Base-by-base conservation (phyloP, 2,329 filamentous ascomycete genomes). In the Kalaharituber pfeilii region DNA sequence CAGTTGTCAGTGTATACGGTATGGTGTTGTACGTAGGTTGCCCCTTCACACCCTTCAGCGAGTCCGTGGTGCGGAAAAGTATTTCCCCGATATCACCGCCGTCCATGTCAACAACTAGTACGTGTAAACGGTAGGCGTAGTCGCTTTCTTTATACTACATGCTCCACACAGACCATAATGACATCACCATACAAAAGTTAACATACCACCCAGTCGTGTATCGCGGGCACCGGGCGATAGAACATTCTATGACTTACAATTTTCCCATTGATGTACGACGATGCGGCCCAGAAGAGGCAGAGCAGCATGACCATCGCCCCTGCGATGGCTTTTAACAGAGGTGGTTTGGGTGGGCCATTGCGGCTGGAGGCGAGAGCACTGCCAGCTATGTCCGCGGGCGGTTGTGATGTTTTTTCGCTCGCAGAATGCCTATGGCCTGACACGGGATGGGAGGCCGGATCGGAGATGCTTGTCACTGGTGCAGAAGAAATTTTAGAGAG, bases 51-150 rank as follows among this genome's bases (percentile, higher is more conserved):
- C 57, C 64, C 50, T 67, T 56, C 1, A 70, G 45, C 4, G 53
- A 54, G n/a, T 60, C 42, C 53, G 69, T 69, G n/a, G 69, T 67
- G 7, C 56, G 53, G 7, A 62, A 59, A 2, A 71, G 54, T 1
- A 68, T 61, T 4, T 62, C 25, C 25, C 69, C 68, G 39, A 71
- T 59, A 6, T 57, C 56, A 1, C 64, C 66, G n/a, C 60, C 63
- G 53, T 68, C 67, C 28, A 62, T 66, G 51, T 68, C 67, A 50
- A 68, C 56, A 8, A 61, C 66, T 24, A 68, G 51, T 2, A 57
- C 30, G 7, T 57, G 44, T 1, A 57, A 49, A 6, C 47, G 45
- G 49, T 57, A 49, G 26, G 55, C 47, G n/a, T 55, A 49, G 6
- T 55, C 24, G 1, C 30, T 36, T 57, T 57, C 47, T 18, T 52